phyloP scores from a whole-genome alignment of 2,329 filamentous ascomycete species.

The Paracoccidioides brasiliensis region DNA sequence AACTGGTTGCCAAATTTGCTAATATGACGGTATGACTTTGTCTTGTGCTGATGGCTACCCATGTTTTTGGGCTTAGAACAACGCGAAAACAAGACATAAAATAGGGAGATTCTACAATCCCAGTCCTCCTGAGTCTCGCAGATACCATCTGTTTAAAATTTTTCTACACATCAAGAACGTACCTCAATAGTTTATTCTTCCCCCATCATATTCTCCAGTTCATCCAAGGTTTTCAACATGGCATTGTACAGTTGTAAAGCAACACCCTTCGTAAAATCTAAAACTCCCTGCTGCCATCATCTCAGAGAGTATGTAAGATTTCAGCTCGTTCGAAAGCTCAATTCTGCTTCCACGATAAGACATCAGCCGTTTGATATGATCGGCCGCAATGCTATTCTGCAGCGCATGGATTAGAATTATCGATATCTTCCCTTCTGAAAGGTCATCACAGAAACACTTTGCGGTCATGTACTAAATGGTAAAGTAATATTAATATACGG shows the following conservation, averaged over 20 bases:
- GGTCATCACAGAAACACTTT: conserved; percentile 32
- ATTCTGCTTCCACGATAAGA: not conserved
- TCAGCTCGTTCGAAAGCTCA: not conserved
- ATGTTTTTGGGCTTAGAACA: no score
- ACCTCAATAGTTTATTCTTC: not conserved
- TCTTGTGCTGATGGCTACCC: no score
- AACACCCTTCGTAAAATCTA: conserved; percentile 1
- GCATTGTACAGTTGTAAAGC: not conserved
- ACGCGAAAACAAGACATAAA: no score
- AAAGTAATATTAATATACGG: not conserved
- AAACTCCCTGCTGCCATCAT: conserved; percentile 4
- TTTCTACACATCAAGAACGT: not conserved
- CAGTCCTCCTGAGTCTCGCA: not conserved
- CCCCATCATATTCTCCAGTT: not conserved
- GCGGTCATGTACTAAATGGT: conserved; percentile 20
- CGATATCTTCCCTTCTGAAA: conserved; percentile 33
- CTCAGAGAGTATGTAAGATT: conserved; percentile 5
- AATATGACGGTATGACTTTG: no score
- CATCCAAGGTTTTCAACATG: not conserved
- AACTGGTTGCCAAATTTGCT: no score
- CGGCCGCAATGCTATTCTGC: not conserved
- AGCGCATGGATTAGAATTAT: conserved; percentile 10
- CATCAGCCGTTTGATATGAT: not conserved
- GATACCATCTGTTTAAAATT: not conserved
- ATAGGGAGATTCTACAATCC: no score